Evolutionary conservation across 2,329 filamentous ascomycete genomes (phyloP), one percentile per base, ranked within the genome.

Genomic region (Colletotrichum spaethianum): DNA sequence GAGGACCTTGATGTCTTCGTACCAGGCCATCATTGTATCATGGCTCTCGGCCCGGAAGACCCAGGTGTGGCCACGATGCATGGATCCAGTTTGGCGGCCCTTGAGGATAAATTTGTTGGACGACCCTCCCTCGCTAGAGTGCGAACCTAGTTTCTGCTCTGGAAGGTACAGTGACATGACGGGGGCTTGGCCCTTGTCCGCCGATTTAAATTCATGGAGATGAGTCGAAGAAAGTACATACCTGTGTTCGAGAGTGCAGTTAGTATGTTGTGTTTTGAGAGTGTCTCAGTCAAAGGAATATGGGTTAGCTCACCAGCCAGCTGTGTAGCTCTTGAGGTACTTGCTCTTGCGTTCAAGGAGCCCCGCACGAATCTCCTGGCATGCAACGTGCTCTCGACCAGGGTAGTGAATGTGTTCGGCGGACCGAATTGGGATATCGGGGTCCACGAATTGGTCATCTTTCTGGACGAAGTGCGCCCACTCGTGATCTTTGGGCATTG

Each of bases 31-130:
- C 96, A 98, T 98, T 18, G 95, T 98, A 76, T 98, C 96, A 81
- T 97, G 87, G 75, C 89, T 91, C 77, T 93, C 91, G 63, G 90
- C 91, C 56, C 91, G 89, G 82, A 93, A 93, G 28, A 93, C 90
- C 91, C 91, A 93, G 2, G 89, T 92, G 76, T 93, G 91, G 31
- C 90, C 91, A 67, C 95, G 93, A 82, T 98, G 96, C 91, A 98
- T 94, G 4, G 93, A 87, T 63, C 96, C 96, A 5, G 95, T 96
- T 83, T 98, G 96, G 72, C 95, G 93, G 55, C 96, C 96, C 83
- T 98, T 99, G 78, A 99, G 91, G 82, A 98, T 94, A 81, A 99
- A 99, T 81, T 99, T 99, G 85, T 98, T 96, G 50, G 95, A 98
- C 16, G 93, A 94, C 16, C 94, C 95, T 60, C 91, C 92, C 71